phyloP scores from a whole-genome alignment of 2,329 filamentous ascomycete genomes.

The Colletotrichum sp. region DNA sequence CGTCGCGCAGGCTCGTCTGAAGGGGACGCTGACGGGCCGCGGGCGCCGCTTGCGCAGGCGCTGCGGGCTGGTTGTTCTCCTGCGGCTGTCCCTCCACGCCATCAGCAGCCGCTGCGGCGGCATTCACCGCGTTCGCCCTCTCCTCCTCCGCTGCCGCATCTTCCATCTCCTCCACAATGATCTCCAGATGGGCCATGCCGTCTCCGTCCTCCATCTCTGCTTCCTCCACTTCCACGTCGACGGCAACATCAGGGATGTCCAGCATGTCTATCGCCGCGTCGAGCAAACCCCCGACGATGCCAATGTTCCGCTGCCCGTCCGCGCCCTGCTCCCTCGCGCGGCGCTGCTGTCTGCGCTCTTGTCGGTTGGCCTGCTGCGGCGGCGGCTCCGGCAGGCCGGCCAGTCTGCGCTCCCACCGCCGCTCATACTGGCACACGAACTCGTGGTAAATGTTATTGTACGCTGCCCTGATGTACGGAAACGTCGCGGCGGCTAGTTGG shows the following conservation, averaged over 20 bases:
- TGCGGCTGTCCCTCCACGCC: slow-evolving; percentile 36
- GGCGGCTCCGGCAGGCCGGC: slow-evolving; percentile 35
- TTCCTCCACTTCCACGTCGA: slow-evolving; percentile 25
- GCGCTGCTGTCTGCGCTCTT: neutral
- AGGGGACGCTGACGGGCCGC: slow-evolving; percentile 29
- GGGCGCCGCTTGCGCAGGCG: slow-evolving; percentile 15
- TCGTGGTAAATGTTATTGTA: slow-evolving; percentile 53
- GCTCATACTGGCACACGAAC: slow-evolving; percentile 52
- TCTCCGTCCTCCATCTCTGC: slow-evolving; percentile 42
- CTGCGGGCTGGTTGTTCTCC: neutral
- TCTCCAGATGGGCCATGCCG: neutral
- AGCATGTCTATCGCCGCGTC: slow-evolving; percentile 25
- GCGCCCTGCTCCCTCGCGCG: slow-evolving; percentile 12
- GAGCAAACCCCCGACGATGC: slow-evolving; percentile 26
- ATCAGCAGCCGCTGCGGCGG: neutral
- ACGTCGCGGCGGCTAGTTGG: slow-evolving; percentile 52
- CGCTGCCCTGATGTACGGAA: slow-evolving; percentile 50
- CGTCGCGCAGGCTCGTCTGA: slow-evolving; percentile 41
- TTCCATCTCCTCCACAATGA: slow-evolving; percentile 35
- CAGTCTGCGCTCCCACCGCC: slow-evolving; percentile 51
- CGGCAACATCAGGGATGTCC: slow-evolving; percentile 24
- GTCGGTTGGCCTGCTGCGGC: slow-evolving; percentile 1
- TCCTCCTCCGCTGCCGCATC: slow-evolving; percentile 34
- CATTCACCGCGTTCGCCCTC: neutral
- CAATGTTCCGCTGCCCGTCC: neutral